Evolutionary conservation across 2,329 filamentous ascomycete genomes (phyloP).

Genomic region (Aspergillus fructus): DNA sequence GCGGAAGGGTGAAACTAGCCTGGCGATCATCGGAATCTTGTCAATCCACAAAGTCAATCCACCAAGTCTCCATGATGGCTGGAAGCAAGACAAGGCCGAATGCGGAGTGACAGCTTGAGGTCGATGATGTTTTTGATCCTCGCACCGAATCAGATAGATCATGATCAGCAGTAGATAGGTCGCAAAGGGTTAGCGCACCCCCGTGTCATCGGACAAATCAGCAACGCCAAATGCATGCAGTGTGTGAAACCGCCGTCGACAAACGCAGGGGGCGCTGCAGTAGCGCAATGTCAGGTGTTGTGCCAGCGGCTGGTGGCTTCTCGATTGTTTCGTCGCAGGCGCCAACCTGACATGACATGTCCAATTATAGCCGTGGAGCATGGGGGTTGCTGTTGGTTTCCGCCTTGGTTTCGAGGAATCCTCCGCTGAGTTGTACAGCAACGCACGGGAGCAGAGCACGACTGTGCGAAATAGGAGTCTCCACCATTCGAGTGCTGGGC

Average conservation of each 20-base stretch:
- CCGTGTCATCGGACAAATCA: not conserved
- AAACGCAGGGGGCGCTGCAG: not conserved
- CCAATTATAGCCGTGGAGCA: not conserved
- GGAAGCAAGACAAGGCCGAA: too few species aligned
- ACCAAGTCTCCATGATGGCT: too few species aligned
- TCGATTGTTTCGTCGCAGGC: not conserved
- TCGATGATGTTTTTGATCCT: not conserved
- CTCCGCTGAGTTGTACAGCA: too few species aligned
- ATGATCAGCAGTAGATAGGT: slow-evolving; percentile 2
- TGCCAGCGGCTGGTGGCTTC: not conserved
- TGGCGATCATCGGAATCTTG: not conserved
- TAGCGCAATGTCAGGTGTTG: not conserved
- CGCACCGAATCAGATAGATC: not conserved
- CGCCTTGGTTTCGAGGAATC: too few species aligned
- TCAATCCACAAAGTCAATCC: too few species aligned
- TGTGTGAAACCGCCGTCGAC: not conserved
- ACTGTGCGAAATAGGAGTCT: too few species aligned
- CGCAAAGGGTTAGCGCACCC: not conserved
- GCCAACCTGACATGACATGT: not conserved
- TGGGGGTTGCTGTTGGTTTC: not conserved
- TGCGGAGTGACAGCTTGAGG: too few species aligned
- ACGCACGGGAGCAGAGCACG: too few species aligned
- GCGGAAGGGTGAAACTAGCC: not conserved
- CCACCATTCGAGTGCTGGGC: not conserved
- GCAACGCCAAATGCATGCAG: not conserved